Conservation (phyloP, 2,329 filamentous ascomycete genomes). For the Trichothecium roseum region DNA sequence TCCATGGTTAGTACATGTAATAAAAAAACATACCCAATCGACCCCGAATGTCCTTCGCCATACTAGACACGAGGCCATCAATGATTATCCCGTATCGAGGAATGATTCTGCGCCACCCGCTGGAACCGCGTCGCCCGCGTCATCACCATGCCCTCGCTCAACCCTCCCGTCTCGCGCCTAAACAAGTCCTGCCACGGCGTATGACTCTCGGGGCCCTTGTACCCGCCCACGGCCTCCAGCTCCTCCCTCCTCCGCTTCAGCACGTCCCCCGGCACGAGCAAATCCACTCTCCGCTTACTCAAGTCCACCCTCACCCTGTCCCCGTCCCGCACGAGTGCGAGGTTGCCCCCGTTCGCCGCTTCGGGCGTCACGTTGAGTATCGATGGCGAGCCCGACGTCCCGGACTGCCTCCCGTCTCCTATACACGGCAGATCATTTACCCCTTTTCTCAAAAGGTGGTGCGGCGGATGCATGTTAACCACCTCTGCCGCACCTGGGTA, state of each 20-base stretch:
- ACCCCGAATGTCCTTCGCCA: too few relatives aligned
- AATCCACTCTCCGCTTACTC: conserved; percentile 34
- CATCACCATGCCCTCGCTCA: conserved; percentile 36
- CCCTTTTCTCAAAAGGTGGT: conserved; percentile 30
- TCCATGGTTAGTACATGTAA: too few relatives aligned
- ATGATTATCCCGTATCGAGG: conserved; percentile 33
- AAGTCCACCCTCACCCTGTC: conserved; percentile 40
- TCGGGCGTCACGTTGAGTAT: conserved; percentile 47
- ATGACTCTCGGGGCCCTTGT: conserved; percentile 26
- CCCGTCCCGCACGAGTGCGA: conserved; percentile 37
- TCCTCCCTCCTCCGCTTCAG: conserved; percentile 25
- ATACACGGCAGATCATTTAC: conserved; percentile 37
- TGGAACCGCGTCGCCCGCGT: conserved; percentile 33
- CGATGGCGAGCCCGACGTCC: conserved; percentile 42
- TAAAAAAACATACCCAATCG: too few relatives aligned
- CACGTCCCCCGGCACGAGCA: conserved; percentile 31
- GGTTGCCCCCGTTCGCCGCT: conserved; percentile 41
- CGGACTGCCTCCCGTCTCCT: conserved; percentile 43
- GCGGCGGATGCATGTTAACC: conserved; percentile 40
- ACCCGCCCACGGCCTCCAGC: conserved; percentile 25
- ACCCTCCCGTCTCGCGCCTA: conserved; percentile 30
- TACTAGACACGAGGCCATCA: too few relatives aligned
- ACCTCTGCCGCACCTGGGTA: conserved; percentile 41
- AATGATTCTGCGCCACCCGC: conserved; percentile 29
- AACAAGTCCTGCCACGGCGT: conserved; percentile 42